Evolutionary conservation across 2,329 filamentous ascomycete genomes (phyloP), one percentile per base, ranked within the genome.

Genomic region (Raffaelea albimanens): DNA sequence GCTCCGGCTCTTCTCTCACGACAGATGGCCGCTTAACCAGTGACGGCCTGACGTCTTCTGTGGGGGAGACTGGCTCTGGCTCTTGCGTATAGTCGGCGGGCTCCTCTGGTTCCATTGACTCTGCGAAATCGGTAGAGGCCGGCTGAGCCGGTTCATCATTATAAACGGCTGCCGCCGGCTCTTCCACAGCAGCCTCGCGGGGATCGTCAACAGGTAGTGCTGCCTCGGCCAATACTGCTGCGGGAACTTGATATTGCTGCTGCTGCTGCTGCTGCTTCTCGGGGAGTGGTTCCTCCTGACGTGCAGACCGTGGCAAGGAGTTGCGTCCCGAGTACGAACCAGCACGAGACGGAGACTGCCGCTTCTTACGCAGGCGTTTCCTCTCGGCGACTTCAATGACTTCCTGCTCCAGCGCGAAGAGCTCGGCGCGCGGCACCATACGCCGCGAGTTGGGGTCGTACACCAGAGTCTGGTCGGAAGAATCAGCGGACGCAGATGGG

Each of bases 391-490:
- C 61, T 46, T 71, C 63, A 21, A 63, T 58, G 4, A 70, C 56
- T 29, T 58, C 62, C 46, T 71, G 66, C 44, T 75, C 69, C 40
- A 63, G 63, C 44, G 61, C 69, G 53, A 67, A 41, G 18, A 75
- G 53, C 22, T 74, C 65, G 5, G 59, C 60, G 45, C 63, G 70
- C 3, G 73, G 70, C 3, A 83, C 68, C 69, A 82, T 80, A 50
- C 80, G 74, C 54, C 80, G 71, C 16, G 80, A 81, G 55, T 83
- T 82, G n/a, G 78, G 70, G 53, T 83, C 80, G 56, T 81, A 80
- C 42, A 84, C 74, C 60, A 85, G 55, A 29, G 66, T 60, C 53
- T 71, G 57, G 39, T 70, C 65, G 39, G 67, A 59, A 5, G 52
- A 47, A 2, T 53, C 47, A 4, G 64, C 59, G 11, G 53, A 50